Evolutionary conservation across 352 stramenopile species (phyloP).

Genomic region (Phytophthora syringae): DNA sequence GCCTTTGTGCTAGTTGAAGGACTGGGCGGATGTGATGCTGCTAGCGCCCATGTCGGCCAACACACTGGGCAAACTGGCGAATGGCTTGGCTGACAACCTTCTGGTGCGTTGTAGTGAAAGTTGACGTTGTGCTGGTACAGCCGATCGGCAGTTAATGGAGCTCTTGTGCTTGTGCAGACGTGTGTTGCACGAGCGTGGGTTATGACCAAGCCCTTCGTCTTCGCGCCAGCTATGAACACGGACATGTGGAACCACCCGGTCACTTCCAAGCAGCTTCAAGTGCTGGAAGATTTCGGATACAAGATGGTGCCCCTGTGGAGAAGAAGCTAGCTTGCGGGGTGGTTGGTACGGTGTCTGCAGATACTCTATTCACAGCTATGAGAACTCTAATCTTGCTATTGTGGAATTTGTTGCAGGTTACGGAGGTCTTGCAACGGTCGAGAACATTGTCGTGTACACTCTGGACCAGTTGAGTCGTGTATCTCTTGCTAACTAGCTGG

Average conservation of each 20-base stretch:
- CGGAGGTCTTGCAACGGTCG: constrained; percentile 71
- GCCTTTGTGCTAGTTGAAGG: constrained; percentile 81
- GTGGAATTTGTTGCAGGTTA: constrained; percentile 42
- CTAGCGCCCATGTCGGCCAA: constrained; percentile 92
- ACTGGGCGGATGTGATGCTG: constrained; percentile 95
- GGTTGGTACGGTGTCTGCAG: constrained; percentile 59
- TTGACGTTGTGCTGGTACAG: neutral
- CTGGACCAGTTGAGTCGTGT: constrained; percentile 32
- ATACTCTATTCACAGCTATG: constrained; percentile 31
- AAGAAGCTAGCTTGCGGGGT: constrained; percentile 96
- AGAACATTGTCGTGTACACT: constrained; percentile 55
- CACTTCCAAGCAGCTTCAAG: constrained; percentile 79
- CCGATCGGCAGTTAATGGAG: constrained; percentile 9
- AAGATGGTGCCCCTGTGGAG: constrained; percentile 85
- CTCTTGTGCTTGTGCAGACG: constrained; percentile 51
- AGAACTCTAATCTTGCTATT: constrained; percentile 12
- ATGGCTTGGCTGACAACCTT: constrained; percentile 96
- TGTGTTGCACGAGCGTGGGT: constrained; percentile 94
- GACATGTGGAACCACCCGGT: constrained; percentile 97
- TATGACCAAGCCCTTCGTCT: constrained; percentile 92
- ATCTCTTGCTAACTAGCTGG: constrained; percentile 22
- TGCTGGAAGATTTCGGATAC: constrained; percentile 74
- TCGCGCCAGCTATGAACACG: constrained; percentile 98
- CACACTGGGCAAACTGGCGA: constrained; percentile 90
- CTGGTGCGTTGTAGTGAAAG: constrained; percentile 55